Evolutionary conservation across 2,329 filamentous ascomycete species (phyloP).

Genomic region (Sporothrix variecibatus): DNA sequence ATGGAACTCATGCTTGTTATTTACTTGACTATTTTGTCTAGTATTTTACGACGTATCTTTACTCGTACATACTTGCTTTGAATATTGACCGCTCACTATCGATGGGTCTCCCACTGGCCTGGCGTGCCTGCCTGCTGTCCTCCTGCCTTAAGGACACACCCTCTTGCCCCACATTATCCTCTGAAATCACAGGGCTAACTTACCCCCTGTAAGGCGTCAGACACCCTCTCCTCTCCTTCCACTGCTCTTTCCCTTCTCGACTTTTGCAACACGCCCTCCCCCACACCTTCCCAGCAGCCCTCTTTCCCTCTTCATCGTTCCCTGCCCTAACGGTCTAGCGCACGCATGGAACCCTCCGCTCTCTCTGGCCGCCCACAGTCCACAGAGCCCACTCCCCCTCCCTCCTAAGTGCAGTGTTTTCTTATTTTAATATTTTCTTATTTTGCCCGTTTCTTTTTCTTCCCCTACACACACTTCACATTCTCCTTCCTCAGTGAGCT

Average conservation of each 20-base stretch:
- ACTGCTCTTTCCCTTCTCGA: not conserved
- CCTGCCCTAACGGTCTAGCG: constrained; percentile 16
- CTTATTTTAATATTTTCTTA: not conserved
- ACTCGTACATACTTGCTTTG: not conserved
- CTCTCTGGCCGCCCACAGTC: not conserved
- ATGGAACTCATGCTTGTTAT: not conserved
- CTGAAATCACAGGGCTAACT: constrained; percentile 7
- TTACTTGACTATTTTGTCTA: not conserved
- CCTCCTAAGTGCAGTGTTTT: not conserved
- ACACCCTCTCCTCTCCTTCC: not conserved
- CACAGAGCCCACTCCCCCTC: not conserved
- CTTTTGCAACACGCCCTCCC: not conserved
- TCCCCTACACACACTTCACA: not conserved
- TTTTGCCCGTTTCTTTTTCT: constrained; percentile 1
- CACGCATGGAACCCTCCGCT: not conserved
- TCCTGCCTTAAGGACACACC: not conserved
- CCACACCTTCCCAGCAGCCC: constrained; percentile 14
- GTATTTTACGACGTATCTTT: not conserved
- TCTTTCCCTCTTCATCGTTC: not conserved
- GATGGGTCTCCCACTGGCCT: not conserved
- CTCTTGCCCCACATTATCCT: not conserved
- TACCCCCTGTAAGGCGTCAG: not conserved
- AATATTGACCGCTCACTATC: not conserved
- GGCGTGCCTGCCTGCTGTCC: not conserved
- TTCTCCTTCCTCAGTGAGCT: constrained; percentile 11